These are phyloP conservation scores for Rubus parviflorus DNA, from an alignment of 306 rosid genomes.

Conservation along the genomic window DNA sequence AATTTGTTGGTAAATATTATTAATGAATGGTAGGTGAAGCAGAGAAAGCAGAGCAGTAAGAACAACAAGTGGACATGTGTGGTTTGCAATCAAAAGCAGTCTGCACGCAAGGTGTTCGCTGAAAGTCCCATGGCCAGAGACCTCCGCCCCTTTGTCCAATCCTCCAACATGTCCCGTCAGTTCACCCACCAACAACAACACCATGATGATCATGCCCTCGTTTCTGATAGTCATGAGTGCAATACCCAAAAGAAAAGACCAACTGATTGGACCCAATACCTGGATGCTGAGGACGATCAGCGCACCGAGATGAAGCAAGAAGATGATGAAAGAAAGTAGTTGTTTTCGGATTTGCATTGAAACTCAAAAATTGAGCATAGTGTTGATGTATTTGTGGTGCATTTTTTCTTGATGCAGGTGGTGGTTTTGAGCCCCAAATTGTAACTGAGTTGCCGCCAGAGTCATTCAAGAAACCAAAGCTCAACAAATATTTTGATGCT, in stretches of 20 bases:
- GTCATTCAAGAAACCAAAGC: conserved; percentile 47
- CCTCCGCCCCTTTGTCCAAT: conserved; percentile 73
- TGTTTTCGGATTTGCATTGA: conserved; percentile 11
- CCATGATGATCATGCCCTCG: background rate
- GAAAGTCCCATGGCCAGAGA: conserved; percentile 70
- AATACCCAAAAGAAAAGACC: conserved; percentile 24
- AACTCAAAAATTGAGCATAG: background rate
- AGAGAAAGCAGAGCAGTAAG: conserved; percentile 56
- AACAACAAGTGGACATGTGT: conserved; percentile 74
- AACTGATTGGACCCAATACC: conserved; percentile 68
- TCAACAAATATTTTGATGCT: conserved; percentile 19
- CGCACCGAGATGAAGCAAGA: background rate
- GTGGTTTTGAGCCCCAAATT: conserved; percentile 46
- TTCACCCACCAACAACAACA: background rate
- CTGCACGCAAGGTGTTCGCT: conserved; percentile 69
- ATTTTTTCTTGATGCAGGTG: conserved; percentile 27
- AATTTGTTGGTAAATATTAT: background rate
- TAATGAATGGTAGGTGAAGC: conserved; percentile 63
- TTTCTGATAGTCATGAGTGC: background rate
- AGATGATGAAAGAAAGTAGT: background rate
- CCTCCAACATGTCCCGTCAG: conserved; percentile 73
- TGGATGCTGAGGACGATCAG: conserved; percentile 37
- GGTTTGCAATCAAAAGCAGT: conserved; percentile 79
- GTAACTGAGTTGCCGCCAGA: conserved; percentile 57
- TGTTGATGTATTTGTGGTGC: background rate